These are phyloP conservation scores for Ustilago hordei DNA, from an alignment of 1,284 basidiomycete species.

Conservation along the genomic window DNA sequence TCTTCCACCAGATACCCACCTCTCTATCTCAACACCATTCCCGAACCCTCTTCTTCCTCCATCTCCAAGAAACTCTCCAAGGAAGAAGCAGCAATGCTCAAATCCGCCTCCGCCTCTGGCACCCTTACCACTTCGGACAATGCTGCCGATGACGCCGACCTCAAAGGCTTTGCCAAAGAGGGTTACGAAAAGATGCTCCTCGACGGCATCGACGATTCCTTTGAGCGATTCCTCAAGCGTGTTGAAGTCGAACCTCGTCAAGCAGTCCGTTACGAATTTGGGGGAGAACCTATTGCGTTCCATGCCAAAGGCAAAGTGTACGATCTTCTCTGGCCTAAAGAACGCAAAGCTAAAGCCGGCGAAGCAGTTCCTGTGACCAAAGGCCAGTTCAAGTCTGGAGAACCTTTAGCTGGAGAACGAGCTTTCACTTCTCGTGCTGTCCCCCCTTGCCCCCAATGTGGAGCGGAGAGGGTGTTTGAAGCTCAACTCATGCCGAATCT, in stretches of 20 bases:
- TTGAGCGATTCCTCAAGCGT: constrained; percentile 64
- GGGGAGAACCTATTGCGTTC: constrained; percentile 62
- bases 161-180: constrained; percentile 57
- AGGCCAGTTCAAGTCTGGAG: constrained; percentile 18
- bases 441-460: constrained; percentile 59
- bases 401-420: not conserved
- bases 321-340: constrained; percentile 57
- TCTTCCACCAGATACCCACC: constrained; percentile 48
- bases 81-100: constrained; percentile 39
- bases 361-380: constrained; percentile 33
- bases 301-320: constrained; percentile 54
- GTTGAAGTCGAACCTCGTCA: constrained; percentile 59
- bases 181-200: constrained; percentile 64
- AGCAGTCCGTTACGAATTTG: constrained; percentile 67
- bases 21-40: constrained; percentile 64
- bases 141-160: constrained; percentile 32
- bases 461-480: constrained; percentile 61
- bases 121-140: constrained; percentile 16
- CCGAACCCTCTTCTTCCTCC: constrained; percentile 59
- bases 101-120: constrained; percentile 32
- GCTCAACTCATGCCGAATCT: constrained; percentile 69
- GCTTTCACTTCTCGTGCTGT: constrained; percentile 25
- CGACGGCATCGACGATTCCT: constrained; percentile 62
- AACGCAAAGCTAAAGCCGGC: constrained; percentile 11
- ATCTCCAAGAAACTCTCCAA: constrained; percentile 43